Evolutionary conservation across 192 early-diverging fungal genomes (phyloP), one percentile per base, ranked within the genome.

Genomic region (Entomortierella beljakovae): DNA sequence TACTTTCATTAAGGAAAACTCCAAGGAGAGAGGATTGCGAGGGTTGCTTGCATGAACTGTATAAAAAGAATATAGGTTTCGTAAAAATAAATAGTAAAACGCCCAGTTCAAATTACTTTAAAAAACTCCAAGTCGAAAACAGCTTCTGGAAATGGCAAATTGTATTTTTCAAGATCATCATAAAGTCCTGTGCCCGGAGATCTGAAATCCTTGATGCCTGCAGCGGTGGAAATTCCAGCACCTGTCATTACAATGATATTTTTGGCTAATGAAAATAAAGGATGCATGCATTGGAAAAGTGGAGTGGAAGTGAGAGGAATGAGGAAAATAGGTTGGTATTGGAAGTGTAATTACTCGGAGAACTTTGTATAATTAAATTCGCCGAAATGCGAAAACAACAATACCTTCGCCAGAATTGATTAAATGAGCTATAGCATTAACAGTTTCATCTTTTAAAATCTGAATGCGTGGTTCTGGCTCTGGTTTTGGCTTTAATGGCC

Each of bases 101-200:
- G 43, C 43, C 43, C 43, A 46, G 20, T 11, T 46, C 15, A 23
- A 25, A 49, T n/a, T 79, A 88, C 88, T 62, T 79, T 82, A 65
- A 97, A 98, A 76, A 94, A 99, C 20, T 87, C 84, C 16, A 99
- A 92, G 61, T 94, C 90, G 80, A 99, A 99, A 28, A 99, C 95
- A 6, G 96, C 95, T 58, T 99, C 95, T 29, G 98, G 92, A 75
- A 94, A 95, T 2, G 97, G 96, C 49, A 99, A 81, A 43, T 95
- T 86, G 82, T 94, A 99, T 61, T 94, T 89, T 71, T 92, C 86
- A 68, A 99, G 85, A 71, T 97, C 97, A 56, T 92, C 94, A 68
- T 96, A 98, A 22, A 99, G 87, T 18, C 98, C 98, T n/a, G 96
- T 97, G 6, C 92, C 92, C 31, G 94, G 91, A 3, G 94, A 91